Conservation (phyloP, 2,329 filamentous ascomycete species). For the Aspergillus melleus region DNA sequence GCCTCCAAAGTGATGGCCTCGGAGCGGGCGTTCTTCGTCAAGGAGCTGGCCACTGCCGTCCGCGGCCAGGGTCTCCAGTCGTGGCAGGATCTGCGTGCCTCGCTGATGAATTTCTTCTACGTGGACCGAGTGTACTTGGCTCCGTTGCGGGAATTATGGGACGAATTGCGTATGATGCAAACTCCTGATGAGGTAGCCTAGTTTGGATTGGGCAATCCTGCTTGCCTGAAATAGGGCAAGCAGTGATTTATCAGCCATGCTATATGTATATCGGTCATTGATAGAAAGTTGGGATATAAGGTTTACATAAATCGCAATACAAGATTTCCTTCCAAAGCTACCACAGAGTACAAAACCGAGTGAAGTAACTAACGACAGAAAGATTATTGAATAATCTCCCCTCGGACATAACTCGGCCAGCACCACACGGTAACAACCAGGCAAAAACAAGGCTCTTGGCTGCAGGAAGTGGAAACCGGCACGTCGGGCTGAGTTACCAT, state of each 20-base stretch:
- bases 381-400: not conserved
- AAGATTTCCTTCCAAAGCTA: too few species aligned
- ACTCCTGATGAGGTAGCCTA: not conserved
- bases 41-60: slow-evolving; percentile 30
- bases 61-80: slow-evolving; percentile 28
- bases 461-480: not conserved
- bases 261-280: not conserved
- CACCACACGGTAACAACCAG: not conserved
- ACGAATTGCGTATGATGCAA: slow-evolving; percentile 21
- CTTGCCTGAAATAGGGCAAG: not conserved
- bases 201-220: too few species aligned
- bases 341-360: not conserved
- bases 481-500: not conserved
- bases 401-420: not conserved
- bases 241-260: not conserved
- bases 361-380: too few species aligned
- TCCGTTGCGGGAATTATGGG: slow-evolving; percentile 34
- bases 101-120: slow-evolving; percentile 38
- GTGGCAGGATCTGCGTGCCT: slow-evolving; percentile 34
- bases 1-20: slow-evolving; percentile 21
- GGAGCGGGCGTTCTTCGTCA: slow-evolving; percentile 34
- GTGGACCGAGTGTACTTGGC: slow-evolving; percentile 34
- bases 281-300: not conserved
- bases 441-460: not conserved
- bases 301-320: not conserved